A percentile compares a stretch with the other conserved stretches of the same genome.
Conservation (phyloP, 2,329 filamentous ascomycete species). For the Diaporthe citrichinensis region DNA sequence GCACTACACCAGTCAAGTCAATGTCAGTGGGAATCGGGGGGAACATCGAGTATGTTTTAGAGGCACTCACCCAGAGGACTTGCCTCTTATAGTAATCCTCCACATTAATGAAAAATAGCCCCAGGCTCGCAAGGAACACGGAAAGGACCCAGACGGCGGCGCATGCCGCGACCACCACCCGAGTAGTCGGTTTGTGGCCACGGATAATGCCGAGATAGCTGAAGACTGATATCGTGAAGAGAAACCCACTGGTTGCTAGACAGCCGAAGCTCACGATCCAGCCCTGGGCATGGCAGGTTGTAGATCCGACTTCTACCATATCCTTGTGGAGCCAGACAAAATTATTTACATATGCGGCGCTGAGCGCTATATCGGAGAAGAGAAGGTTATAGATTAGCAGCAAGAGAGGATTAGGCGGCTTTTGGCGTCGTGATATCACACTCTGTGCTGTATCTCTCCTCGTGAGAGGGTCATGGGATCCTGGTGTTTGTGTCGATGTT, state of each 20-base stretch:
- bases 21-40: slow-evolving; percentile 5
- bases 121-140: slow-evolving; percentile 69
- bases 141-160: slow-evolving; percentile 70
- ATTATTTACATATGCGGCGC: slow-evolving; percentile 74
- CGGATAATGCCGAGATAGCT: slow-evolving; percentile 75
- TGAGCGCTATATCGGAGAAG: slow-evolving; percentile 77
- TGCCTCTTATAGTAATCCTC: slow-evolving; percentile 43
- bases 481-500: not conserved
- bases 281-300: slow-evolving; percentile 75
- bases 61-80: slow-evolving; percentile 34
- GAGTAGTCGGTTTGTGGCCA: slow-evolving; percentile 65
- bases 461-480: not conserved
- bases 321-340: slow-evolving; percentile 69
- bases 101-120: slow-evolving; percentile 59
- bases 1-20: slow-evolving; percentile 43
- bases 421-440: slow-evolving; percentile 44
- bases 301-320: slow-evolving; percentile 66
- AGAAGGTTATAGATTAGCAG: slow-evolving; percentile 79
- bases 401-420: slow-evolving; percentile 75
- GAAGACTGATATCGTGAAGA: slow-evolving; percentile 75
- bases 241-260: slow-evolving; percentile 76
- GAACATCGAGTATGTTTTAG: not conserved
- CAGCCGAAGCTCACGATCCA: slow-evolving; percentile 78
- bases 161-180: slow-evolving; percentile 64
- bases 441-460: slow-evolving; percentile 7